These are phyloP conservation scores for Penstemon davidsonii DNA, from an alignment of 257 asterid genomes.

Conservation along the genomic window DNA sequence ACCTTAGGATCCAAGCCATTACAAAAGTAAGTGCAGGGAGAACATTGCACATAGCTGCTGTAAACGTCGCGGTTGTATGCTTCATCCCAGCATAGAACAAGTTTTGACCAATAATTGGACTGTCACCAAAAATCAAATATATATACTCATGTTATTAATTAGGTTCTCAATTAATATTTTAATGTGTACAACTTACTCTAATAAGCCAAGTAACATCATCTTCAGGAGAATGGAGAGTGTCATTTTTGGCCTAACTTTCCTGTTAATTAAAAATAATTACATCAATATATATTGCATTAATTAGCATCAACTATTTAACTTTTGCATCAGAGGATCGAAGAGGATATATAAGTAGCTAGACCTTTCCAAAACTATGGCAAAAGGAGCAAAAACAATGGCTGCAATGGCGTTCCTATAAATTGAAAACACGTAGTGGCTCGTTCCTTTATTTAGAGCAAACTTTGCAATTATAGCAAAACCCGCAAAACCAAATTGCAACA, in stretches of 20 bases:
- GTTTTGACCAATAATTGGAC: constrained; percentile 79
- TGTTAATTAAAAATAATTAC: constrained; percentile 17
- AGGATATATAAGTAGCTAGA: not conserved
- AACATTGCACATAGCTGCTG: constrained; percentile 64
- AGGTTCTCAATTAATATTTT: too few species aligned
- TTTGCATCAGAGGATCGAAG: not conserved
- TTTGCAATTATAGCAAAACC: constrained; percentile 65
- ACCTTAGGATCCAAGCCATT: constrained; percentile 46
- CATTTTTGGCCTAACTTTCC: constrained; percentile 58
- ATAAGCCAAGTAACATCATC: constrained; percentile 42
- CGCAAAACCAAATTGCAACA: constrained; percentile 63
- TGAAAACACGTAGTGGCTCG: constrained; percentile 58
- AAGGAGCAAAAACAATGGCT: constrained; percentile 53
- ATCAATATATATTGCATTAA: not conserved
- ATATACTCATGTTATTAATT: not conserved
- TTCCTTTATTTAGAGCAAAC: constrained; percentile 59
- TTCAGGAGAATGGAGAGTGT: constrained; percentile 38
- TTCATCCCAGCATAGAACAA: constrained; percentile 63
- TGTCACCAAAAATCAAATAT: constrained; percentile 13
- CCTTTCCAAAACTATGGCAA: constrained; percentile 70
- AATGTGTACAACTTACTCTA: constrained; percentile 20
- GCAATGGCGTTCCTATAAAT: constrained; percentile 63
- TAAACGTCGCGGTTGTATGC: constrained; percentile 56
- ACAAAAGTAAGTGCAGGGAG: constrained; percentile 67
- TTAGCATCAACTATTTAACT: not conserved